A percentile compares a stretch with the other conserved stretches of the same genome.
Conservation (phyloP, 768 basidiomycete genomes). For the Cystobasidium onofrii region DNA sequence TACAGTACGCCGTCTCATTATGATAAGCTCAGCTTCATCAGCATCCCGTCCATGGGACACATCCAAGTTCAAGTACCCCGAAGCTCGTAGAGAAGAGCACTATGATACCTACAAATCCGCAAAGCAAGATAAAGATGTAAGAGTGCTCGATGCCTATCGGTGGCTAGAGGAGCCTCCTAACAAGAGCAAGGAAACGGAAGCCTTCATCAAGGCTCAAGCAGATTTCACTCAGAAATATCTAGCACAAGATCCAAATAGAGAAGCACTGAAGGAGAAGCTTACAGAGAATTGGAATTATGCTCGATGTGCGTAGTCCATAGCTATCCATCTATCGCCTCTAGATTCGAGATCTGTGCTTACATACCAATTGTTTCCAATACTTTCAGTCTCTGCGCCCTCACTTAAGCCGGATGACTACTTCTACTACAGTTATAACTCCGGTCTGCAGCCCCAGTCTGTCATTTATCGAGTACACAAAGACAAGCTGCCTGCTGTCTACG, state of each 20-base stretch:
- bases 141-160: constrained; percentile 60
- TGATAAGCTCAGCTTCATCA: background rate
- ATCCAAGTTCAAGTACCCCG: constrained; percentile 51
- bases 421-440: constrained; percentile 61
- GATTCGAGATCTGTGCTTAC: background rate
- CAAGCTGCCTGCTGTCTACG: constrained; percentile 34
- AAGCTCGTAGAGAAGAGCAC: constrained; percentile 51
- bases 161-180: constrained; percentile 57
- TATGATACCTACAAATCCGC: constrained; percentile 65
- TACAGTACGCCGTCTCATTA: background rate
- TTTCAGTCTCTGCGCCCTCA: constrained; percentile 52
- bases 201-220: constrained; percentile 43
- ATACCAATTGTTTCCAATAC: background rate
- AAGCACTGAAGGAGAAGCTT: constrained; percentile 57
- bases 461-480: constrained; percentile 54
- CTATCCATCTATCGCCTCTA: background rate
- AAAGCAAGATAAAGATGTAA: constrained; percentile 53
- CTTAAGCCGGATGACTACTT: constrained; percentile 61
- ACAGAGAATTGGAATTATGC: constrained; percentile 53
- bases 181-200: constrained; percentile 57
- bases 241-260: constrained; percentile 57
- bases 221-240: constrained; percentile 49
- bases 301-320: constrained; percentile 45
- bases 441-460: constrained; percentile 60
- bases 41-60: background rate